Evolutionary conservation across 768 basidiomycete genomes (phyloP).

Genomic region (Phaeotremella skinneri): DNA sequence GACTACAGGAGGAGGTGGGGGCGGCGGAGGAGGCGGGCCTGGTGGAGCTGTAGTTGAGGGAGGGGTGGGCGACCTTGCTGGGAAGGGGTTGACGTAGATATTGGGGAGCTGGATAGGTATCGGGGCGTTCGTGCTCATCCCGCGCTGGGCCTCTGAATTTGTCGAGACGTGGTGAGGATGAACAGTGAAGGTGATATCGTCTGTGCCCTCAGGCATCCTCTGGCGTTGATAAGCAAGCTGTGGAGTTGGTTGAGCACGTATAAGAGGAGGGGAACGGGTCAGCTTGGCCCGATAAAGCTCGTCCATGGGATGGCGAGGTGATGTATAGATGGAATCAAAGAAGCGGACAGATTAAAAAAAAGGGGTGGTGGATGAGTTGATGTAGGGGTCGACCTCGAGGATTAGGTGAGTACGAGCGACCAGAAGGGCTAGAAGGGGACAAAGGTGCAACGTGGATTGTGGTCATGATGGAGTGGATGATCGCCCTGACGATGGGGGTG

Average conservation of each 20-base stretch:
- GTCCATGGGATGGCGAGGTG: slow-evolving; percentile 6
- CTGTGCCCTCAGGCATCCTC: not conserved
- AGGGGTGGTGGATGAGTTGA: not conserved
- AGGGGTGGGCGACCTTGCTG: slow-evolving; percentile 3
- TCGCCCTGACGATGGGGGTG: too few relatives aligned
- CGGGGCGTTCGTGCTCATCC: slow-evolving; percentile 6
- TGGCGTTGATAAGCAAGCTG: slow-evolving; percentile 6
- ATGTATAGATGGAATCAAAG: too few relatives aligned
- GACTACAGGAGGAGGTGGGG: slow-evolving; percentile 5
- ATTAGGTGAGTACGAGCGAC: not conserved
- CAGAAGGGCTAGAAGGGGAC: not conserved
- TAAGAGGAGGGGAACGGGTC: slow-evolving; percentile 20
- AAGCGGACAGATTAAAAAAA: not conserved
- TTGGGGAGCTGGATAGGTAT: slow-evolving; percentile 36
- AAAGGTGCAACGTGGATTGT: too few relatives aligned
- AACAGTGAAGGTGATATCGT: slow-evolving; percentile 10
- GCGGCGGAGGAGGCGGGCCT: slow-evolving; percentile 7
- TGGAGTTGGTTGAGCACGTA: slow-evolving; percentile 10
- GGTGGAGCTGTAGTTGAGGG: not conserved
- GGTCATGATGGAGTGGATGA: too few relatives aligned
- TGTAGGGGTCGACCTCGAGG: not conserved
- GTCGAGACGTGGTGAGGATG: slow-evolving; percentile 16
- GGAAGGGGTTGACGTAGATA: slow-evolving; percentile 35
- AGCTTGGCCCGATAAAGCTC: slow-evolving; percentile 34
- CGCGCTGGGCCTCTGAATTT: not conserved